Base-by-base conservation (phyloP, 2,329 filamentous ascomycete species). In the Byssothecium circinans region DNA sequence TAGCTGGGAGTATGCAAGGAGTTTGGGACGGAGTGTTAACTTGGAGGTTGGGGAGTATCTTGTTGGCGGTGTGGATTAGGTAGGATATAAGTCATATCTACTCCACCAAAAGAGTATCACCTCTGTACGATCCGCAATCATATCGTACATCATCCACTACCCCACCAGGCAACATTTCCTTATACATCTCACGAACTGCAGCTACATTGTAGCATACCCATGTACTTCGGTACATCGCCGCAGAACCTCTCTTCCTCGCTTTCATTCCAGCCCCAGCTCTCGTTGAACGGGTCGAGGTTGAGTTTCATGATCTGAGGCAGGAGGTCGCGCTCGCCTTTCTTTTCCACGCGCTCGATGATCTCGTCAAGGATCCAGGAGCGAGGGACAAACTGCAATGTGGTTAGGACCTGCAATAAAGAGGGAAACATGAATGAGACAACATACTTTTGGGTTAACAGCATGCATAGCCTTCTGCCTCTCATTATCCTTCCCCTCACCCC, bases 331-430 rank as follows among this genome's bases (percentile, higher is more conserved):
- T 99, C 91, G 2, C 85, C 83, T 42, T 86, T 84, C 67, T 89
- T 89, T 71, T 97, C 90, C 0, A 97, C 91, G 8, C 89, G 82
- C 37, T 87, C 83, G 57, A 99, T 97, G 12, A 99, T 70, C 71
- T 99, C 94, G 67, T 97, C 92, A 17, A 99, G 78, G 42, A 99
- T 83, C 91, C 92, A 99, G 15, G 88, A 86, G 38, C 91, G 82
- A 0, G 94, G 90, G 0, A 96, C 78, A 63, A 99, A 99, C 74
- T 81, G 45, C 8, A 19, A 2, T 18, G 17, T 14, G 29, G 43
- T 59, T 18, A 57, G 46, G n/a, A n/a, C n/a, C n/a, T n/a, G n/a
- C n/a, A n/a, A n/a, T n/a, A n/a, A n/a, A n/a, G n/a, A n/a, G n/a
- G n/a, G 19, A 33, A 18, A 15, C 8, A 37, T 22, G 7, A 32